These are phyloP conservation scores for Pezicula rhizophila DNA, from an alignment of 2,329 filamentous ascomycete genomes.

Conservation along the genomic window DNA sequence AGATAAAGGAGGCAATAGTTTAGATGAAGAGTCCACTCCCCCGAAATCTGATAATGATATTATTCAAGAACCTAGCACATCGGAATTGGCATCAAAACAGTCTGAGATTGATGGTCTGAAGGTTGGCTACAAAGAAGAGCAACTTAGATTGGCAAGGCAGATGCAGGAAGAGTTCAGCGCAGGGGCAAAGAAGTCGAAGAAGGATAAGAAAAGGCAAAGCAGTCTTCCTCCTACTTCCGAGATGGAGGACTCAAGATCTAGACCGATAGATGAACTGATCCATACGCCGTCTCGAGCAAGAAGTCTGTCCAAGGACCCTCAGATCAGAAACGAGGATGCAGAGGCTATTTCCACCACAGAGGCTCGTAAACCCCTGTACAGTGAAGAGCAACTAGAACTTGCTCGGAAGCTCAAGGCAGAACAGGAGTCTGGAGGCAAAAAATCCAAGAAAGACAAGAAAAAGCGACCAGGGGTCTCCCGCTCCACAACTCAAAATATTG, in stretches of 20 bases:
- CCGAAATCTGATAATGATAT: slow-evolving; percentile 4
- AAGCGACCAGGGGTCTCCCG: slow-evolving; percentile 13
- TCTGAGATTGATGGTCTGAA: slow-evolving; percentile 14
- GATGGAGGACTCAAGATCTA: slow-evolving; percentile 16
- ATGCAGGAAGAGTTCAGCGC: slow-evolving; percentile 20
- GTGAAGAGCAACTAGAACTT: slow-evolving; percentile 23
- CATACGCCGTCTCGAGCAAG: slow-evolving; percentile 16
- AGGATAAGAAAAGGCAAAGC: slow-evolving; percentile 25
- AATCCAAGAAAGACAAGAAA: slow-evolving; percentile 28
- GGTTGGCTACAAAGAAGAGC: slow-evolving; percentile 20
- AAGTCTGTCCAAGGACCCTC: slow-evolving; percentile 21
- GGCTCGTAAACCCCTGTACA: slow-evolving; percentile 15
- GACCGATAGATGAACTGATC: slow-evolving; percentile 11
- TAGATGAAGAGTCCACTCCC: too few species aligned
- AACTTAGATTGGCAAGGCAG: slow-evolving; percentile 22
- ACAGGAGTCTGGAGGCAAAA: slow-evolving; percentile 16
- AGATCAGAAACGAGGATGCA: slow-evolving; percentile 4
- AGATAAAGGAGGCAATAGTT: background rate
- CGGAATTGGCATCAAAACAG: slow-evolving; percentile 3
- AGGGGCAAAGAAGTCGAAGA: slow-evolving; percentile 21
- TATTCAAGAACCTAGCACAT: background rate
- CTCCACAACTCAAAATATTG: slow-evolving; percentile 8
- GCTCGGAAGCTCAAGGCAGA: slow-evolving; percentile 22
- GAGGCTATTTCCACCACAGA: slow-evolving; percentile 1
- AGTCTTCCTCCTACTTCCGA: slow-evolving; percentile 18